Percentiles rank a stretch among this genome's conserved stretches.
These are phyloP conservation scores for Neocucurbitaria cava DNA, from an alignment of 2,329 filamentous ascomycete genomes.

Conservation along the genomic window DNA sequence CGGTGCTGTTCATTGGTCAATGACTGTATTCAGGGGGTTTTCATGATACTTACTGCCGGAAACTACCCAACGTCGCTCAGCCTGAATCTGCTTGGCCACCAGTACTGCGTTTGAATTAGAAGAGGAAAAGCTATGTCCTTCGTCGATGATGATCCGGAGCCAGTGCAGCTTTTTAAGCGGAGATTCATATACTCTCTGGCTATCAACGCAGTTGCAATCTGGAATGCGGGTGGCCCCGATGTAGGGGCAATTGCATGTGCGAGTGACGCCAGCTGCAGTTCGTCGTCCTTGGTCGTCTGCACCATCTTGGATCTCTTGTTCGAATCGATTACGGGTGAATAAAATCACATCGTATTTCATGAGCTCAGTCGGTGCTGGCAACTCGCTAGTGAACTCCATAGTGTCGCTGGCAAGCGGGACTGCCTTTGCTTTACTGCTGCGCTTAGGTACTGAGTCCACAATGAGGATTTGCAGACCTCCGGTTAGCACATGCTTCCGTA, in stretches of 20 bases:
- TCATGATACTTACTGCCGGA: constrained; percentile 66
- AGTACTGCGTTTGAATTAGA: constrained; percentile 65
- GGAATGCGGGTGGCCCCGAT: constrained; percentile 53
- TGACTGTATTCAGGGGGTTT: background rate
- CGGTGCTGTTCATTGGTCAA: constrained; percentile 58
- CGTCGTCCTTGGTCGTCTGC: constrained; percentile 55
- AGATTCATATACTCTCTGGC: constrained; percentile 59
- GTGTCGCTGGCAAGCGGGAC: constrained; percentile 12
- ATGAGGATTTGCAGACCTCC: constrained; percentile 69
- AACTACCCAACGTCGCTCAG: constrained; percentile 84
- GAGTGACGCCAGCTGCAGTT: constrained; percentile 24
- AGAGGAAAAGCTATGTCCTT: constrained; percentile 85
- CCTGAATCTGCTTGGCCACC: constrained; percentile 60
- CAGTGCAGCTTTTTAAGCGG: constrained; percentile 77
- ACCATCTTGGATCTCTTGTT: constrained; percentile 66
- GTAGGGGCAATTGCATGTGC: constrained; percentile 48
- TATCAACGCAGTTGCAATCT: constrained; percentile 54
- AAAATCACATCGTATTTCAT: constrained; percentile 76
- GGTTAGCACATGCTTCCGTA: constrained; percentile 73
- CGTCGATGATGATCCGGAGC: constrained; percentile 88
- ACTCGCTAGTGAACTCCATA: constrained; percentile 49
- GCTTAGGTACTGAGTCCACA: constrained; percentile 54
- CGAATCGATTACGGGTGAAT: constrained; percentile 77
- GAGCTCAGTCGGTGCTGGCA: constrained; percentile 67
- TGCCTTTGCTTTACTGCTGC: constrained; percentile 22